Evolutionary conservation across 2,329 filamentous ascomycete genomes (phyloP).

Genomic region (Zopfia rhizophila): DNA sequence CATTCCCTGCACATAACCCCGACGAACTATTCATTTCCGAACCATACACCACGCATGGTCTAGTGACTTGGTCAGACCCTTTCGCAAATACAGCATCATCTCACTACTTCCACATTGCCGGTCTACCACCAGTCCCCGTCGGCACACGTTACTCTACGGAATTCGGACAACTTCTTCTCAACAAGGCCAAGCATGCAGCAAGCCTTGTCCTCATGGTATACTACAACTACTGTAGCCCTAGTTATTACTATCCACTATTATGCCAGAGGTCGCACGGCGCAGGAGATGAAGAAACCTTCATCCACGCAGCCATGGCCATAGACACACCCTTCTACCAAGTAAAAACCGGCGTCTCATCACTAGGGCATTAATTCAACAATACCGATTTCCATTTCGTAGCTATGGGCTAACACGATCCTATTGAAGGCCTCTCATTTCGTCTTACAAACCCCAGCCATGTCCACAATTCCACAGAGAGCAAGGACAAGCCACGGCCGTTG

Average conservation of each 20-base stretch:
- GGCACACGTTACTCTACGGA: constrained; percentile 54
- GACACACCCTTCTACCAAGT: constrained; percentile 54
- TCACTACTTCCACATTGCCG: constrained; percentile 58
- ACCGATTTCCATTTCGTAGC: constrained; percentile 22
- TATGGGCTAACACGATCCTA: constrained; percentile 33
- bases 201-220: constrained; percentile 63
- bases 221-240: constrained; percentile 66
- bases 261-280: constrained; percentile 57
- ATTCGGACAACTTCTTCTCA: constrained; percentile 61
- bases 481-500: constrained; percentile 18
- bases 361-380: constrained; percentile 37
- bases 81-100: constrained; percentile 58
- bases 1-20: constrained; percentile 62
- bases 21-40: constrained; percentile 61
- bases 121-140: constrained; percentile 43
- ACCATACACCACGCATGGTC: constrained; percentile 62
- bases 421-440: constrained; percentile 29
- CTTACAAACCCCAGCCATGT: constrained; percentile 28
- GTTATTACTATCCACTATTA: constrained; percentile 62
- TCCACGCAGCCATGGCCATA: constrained; percentile 58
- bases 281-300: constrained; percentile 63
- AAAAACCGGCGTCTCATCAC: constrained; percentile 40
- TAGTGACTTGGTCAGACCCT: constrained; percentile 69
- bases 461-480: constrained; percentile 10
- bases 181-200: constrained; percentile 59